A percentile compares a stretch with the other conserved stretches of the same genome.
phyloP scores from a whole-genome alignment of 2,329 filamentous ascomycete genomes.

The Pestalotiopsis sp. region DNA sequence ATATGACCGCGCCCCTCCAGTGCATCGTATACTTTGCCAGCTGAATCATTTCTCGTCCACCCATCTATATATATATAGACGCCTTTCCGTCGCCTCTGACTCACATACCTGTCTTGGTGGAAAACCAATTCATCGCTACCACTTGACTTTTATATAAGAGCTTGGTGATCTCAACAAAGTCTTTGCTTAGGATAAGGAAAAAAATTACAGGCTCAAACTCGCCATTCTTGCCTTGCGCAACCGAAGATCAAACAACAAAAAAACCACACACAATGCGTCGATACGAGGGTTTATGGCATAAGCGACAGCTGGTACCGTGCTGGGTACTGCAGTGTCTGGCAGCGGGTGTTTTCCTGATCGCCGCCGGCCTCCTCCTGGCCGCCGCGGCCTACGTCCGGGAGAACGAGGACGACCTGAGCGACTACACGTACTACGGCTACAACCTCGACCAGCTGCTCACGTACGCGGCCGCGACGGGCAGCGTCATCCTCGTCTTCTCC shows the following conservation, averaged over 20 bases:
- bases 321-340: conserved; percentile 21
- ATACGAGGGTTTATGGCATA: conserved; percentile 21
- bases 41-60: too few species aligned
- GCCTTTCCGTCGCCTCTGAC: too few species aligned
- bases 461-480: conserved; percentile 14
- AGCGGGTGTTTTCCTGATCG: conserved; percentile 12
- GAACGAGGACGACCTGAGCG: background rate
- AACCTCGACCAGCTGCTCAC: conserved; percentile 7
- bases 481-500: conserved; percentile 16
- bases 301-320: conserved; percentile 20
- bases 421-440: conserved; percentile 15
- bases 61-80: too few species aligned
- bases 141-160: too few species aligned
- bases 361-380: conserved; percentile 15
- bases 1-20: background rate
- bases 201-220: background rate
- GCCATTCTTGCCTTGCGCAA: background rate
- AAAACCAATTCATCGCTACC: too few species aligned
- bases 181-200: background rate
- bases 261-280: conserved; percentile 13
- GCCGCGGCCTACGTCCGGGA: conserved; percentile 10
- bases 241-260: background rate
- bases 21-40: background rate
- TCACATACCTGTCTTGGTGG: too few species aligned
- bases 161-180: background rate